Evolutionary conservation across 2,329 filamentous ascomycete species (phyloP).

Genomic region (Aciculosporium take): DNA sequence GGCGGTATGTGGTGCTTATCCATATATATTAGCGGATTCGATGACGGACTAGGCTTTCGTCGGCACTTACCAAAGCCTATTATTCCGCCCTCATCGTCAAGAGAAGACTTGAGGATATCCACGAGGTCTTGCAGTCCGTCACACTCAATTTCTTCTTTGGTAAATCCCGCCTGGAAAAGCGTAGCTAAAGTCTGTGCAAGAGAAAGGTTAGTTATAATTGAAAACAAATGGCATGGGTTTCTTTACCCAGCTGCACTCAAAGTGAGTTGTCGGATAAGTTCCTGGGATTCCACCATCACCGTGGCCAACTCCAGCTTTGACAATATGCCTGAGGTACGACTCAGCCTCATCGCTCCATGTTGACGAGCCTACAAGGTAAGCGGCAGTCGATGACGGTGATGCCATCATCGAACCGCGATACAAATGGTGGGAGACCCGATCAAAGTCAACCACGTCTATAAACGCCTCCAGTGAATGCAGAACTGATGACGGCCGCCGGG

Average conservation of each 20-base stretch:
- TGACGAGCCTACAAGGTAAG: constrained; percentile 9
- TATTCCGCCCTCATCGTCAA: constrained; percentile 4
- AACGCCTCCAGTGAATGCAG: constrained; percentile 11
- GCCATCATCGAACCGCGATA: constrained; percentile 10
- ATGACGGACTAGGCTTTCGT: no score
- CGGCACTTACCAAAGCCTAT: constrained; percentile 7
- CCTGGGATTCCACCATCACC: constrained; percentile 7
- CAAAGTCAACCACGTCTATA: constrained; percentile 9
- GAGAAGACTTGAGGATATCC: not conserved
- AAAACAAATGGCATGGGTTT: not conserved
- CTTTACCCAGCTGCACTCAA: constrained; percentile 4
- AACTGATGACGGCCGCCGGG: not conserved
- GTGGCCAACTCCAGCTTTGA: not conserved
- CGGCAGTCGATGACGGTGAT: constrained; percentile 10
- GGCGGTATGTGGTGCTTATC: not conserved
- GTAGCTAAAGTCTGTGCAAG: constrained; percentile 1
- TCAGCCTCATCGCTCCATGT: constrained; percentile 9
- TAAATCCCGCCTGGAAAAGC: constrained; percentile 3
- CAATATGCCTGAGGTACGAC: constrained; percentile 7
- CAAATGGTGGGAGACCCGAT: constrained; percentile 6
- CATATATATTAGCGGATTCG: not conserved
- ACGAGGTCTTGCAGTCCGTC: not conserved
- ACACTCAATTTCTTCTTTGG: constrained; percentile 2
- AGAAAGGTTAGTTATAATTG: not conserved
- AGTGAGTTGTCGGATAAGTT: constrained; percentile 7